Evolutionary conservation across 345 rosid genomes (phyloP).

Genomic region (Eucalyptus marginata): DNA sequence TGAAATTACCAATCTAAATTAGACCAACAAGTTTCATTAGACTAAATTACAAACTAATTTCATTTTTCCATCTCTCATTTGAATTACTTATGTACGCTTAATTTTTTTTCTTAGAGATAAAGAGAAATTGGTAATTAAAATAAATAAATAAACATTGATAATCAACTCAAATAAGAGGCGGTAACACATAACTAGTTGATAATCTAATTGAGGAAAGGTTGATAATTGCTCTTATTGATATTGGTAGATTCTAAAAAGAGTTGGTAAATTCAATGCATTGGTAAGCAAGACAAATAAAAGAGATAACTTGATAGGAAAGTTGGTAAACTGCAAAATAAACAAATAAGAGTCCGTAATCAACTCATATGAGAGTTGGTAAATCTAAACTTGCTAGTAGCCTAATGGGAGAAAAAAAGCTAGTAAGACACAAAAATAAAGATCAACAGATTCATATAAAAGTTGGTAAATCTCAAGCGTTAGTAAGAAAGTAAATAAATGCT

Average conservation of each 20-base stretch:
- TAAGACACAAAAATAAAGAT: not conserved
- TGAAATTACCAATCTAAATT: too few species aligned
- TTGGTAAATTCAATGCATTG: not conserved
- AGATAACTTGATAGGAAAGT: not conserved
- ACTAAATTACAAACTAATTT: too few species aligned
- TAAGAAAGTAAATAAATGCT: not conserved
- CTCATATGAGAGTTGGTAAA: not conserved
- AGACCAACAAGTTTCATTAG: too few species aligned
- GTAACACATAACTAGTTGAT: not conserved
- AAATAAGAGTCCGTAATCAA: not conserved
- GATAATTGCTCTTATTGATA: not conserved
- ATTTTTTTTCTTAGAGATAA: too few species aligned
- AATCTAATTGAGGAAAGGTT: not conserved
- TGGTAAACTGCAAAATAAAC: not conserved
- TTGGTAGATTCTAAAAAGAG: not conserved
- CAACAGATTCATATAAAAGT: not conserved
- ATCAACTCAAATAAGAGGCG: not conserved
- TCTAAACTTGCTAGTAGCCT: not conserved
- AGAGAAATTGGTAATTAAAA: not conserved
- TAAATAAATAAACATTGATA: too few species aligned
- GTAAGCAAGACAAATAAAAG: not conserved
- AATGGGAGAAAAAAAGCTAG: not conserved
- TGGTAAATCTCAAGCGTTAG: too few species aligned
- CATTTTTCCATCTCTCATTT: too few species aligned
- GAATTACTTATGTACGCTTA: too few species aligned